Evolutionary conservation across 176 grass and related monocot genomes (phyloP).

Genomic region (Poa pratensis): DNA sequence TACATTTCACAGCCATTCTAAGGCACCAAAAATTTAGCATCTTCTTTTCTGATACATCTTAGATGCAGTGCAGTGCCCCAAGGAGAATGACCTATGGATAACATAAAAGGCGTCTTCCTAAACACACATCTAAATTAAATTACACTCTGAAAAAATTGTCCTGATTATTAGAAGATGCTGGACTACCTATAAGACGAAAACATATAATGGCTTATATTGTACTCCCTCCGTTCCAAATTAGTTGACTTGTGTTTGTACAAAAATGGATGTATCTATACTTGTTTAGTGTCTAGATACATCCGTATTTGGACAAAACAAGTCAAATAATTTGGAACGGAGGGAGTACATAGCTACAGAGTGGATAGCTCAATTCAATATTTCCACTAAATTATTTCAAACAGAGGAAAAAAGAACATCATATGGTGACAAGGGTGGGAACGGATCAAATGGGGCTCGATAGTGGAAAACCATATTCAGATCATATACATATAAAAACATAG

Average conservation of each 20-base stretch:
- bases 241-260: no score
- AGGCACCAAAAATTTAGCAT: not conserved
- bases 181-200: not conserved
- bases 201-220: no score
- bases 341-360: not conserved
- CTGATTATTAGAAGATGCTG: not conserved
- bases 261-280: no score
- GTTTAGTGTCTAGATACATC: no score
- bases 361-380: not conserved
- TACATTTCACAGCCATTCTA: not conserved
- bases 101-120: not conserved
- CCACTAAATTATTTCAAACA: not conserved
- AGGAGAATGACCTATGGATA: not conserved
- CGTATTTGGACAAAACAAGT: no score
- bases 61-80: not conserved
- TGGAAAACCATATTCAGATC: not conserved
- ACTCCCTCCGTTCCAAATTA: no score
- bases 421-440: not conserved
- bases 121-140: not conserved
- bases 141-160: not conserved
- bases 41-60: conserved; percentile 4
- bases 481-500: not conserved
- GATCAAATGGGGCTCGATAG: no score
- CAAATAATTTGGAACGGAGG: no score
- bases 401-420: not conserved